These are phyloP conservation scores for Tolypocladium tropicale DNA, from an alignment of 2,329 filamentous ascomycete species.

Conservation along the genomic window DNA sequence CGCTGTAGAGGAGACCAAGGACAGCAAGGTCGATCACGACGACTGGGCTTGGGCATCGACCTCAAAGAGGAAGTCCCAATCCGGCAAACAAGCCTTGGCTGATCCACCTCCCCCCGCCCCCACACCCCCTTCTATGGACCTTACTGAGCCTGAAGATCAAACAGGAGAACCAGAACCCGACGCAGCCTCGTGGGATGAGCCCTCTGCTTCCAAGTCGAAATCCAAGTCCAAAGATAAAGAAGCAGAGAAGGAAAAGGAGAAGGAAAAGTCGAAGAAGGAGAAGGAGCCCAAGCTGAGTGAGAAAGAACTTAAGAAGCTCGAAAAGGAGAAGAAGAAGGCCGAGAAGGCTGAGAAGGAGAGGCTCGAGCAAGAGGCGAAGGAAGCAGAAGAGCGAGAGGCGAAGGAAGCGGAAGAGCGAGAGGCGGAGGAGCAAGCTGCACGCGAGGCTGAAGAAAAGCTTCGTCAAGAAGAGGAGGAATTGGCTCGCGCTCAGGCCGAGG, in stretches of 20 bases:
- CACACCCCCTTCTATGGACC: slow-evolving; percentile 35
- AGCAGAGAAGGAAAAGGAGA: slow-evolving; percentile 17
- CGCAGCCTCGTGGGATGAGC: slow-evolving; percentile 23
- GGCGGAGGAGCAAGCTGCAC: slow-evolving; percentile 19
- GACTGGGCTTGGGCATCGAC: slow-evolving; percentile 31
- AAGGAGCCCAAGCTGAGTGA: slow-evolving; percentile 33
- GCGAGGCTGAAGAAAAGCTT: slow-evolving; percentile 19
- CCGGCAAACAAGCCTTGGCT: slow-evolving; percentile 24
- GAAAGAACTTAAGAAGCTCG: slow-evolving; percentile 40
- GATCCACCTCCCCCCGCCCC: slow-evolving; percentile 36
- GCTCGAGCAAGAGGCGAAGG: slow-evolving; percentile 13
- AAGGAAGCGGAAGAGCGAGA: slow-evolving; percentile 14
- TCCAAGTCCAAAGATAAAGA: slow-evolving; percentile 32
- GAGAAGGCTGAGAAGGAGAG: slow-evolving; percentile 27
- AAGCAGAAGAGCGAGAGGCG: slow-evolving; percentile 15
- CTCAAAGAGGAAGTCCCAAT: slow-evolving; percentile 33
- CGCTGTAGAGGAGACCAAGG: slow-evolving; percentile 32
- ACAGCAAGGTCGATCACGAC: slow-evolving; percentile 30
- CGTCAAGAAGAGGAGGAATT: slow-evolving; percentile 16
- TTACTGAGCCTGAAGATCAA: slow-evolving; percentile 26
- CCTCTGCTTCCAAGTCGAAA: slow-evolving; percentile 20
- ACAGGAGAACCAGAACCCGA: slow-evolving; percentile 26
- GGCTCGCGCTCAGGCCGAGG: slow-evolving; percentile 11
- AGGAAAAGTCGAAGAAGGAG: slow-evolving; percentile 28
- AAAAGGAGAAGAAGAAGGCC: slow-evolving; percentile 35